Evolutionary conservation across 805 yeast genomes (phyloP).

Genomic region (Candida lessepsii): DNA sequence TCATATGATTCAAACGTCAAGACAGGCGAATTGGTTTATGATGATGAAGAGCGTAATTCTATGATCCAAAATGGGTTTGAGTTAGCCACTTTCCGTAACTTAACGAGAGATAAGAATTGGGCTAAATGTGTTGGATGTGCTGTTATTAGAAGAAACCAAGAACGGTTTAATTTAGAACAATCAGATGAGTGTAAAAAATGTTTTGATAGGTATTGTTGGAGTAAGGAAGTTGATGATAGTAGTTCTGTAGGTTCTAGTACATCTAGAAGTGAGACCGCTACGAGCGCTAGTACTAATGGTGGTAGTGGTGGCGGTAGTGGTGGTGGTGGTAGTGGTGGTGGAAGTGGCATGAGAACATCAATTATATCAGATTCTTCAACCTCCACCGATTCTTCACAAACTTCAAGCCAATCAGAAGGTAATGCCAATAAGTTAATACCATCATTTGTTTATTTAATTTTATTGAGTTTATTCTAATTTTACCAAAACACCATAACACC

Average conservation of each 20-base stretch:
- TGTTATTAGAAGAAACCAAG: constrained; percentile 71
- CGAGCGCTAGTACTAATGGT: too few relatives aligned
- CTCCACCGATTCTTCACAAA: too few relatives aligned
- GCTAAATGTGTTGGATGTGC: constrained; percentile 81
- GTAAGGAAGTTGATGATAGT: background rate
- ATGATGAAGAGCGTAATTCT: constrained; percentile 51
- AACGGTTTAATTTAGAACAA: constrained; percentile 58
- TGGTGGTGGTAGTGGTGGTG: too few relatives aligned
- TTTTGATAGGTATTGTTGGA: constrained; percentile 74
- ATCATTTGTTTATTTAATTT: background rate
- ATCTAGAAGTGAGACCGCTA: background rate
- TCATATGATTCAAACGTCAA: constrained; percentile 69
- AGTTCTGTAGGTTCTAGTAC: background rate
- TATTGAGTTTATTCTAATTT: too few relatives aligned
- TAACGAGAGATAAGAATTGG: constrained; percentile 68
- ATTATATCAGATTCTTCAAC: too few relatives aligned
- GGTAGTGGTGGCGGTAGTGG: too few relatives aligned
- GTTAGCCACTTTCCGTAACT: constrained; percentile 61
- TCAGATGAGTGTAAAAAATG: constrained; percentile 70
- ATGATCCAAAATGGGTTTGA: constrained; percentile 77
- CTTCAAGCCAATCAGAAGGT: background rate
- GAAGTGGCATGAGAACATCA: too few relatives aligned
- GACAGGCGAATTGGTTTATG: constrained; percentile 64
- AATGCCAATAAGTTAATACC: background rate
- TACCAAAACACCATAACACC: too few relatives aligned